These are phyloP conservation scores for Anthracocystis walkeri DNA, from an alignment of 1,284 basidiomycete species.

Conservation along the genomic window DNA sequence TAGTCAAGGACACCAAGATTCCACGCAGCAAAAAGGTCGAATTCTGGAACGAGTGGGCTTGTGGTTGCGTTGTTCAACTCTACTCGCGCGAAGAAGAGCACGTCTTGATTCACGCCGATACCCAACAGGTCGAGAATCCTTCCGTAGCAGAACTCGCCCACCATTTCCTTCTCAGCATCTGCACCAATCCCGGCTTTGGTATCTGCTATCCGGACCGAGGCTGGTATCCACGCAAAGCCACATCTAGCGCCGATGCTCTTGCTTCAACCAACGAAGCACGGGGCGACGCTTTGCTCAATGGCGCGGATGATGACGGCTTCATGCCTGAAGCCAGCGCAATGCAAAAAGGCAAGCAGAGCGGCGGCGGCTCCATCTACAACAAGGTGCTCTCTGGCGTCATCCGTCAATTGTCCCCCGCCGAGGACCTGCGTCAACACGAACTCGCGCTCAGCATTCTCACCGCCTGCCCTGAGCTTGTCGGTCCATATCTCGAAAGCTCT, in stretches of 20 bases:
- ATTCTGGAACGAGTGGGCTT: slow-evolving; percentile 61
- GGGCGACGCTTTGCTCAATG: slow-evolving; percentile 8
- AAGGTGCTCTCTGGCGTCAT: slow-evolving; percentile 83
- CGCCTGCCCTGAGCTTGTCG: slow-evolving; percentile 86
- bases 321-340: slow-evolving; percentile 69
- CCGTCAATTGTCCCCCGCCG: slow-evolving; percentile 80
- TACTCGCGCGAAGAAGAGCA: slow-evolving; percentile 59
- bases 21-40: slow-evolving; percentile 57
- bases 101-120: slow-evolving; percentile 40
- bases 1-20: slow-evolving; percentile 57
- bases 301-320: slow-evolving; percentile 44
- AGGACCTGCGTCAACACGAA: slow-evolving; percentile 87
- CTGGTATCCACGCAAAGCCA: slow-evolving; percentile 78
- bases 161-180: slow-evolving; percentile 88
- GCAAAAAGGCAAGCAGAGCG: slow-evolving; percentile 64
- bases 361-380: slow-evolving; percentile 76
- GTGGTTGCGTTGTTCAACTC: slow-evolving; percentile 56
- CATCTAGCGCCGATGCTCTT: background rate
- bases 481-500: slow-evolving; percentile 73
- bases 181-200: slow-evolving; percentile 83
- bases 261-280: slow-evolving; percentile 21
- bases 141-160: slow-evolving; percentile 81
- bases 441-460: slow-evolving; percentile 81
- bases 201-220: slow-evolving; percentile 89
- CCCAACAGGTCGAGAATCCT: slow-evolving; percentile 30